Conservation (phyloP, 2,329 filamentous ascomycete species). For the Fusarium sororula region DNA sequence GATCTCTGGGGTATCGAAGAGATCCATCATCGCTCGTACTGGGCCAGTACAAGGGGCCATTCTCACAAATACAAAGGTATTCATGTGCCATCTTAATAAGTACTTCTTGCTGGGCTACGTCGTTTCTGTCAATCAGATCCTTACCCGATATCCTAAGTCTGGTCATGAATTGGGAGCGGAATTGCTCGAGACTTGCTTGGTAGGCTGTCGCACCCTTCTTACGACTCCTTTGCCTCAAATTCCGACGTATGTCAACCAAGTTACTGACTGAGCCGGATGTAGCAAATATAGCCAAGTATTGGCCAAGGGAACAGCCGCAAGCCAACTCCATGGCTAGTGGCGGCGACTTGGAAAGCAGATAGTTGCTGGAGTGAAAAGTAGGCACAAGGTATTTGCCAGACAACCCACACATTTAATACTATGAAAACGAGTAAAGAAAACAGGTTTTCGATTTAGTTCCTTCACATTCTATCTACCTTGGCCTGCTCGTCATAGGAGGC, state of each 20-base stretch:
- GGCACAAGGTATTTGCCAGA: neutral
- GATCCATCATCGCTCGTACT: neutral
- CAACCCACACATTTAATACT: neutral
- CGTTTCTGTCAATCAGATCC: neutral
- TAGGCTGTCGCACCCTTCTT: neutral
- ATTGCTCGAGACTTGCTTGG: neutral
- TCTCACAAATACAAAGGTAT: neutral
- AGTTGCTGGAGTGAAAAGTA: neutral
- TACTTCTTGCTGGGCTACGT: neutral
- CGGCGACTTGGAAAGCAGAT: neutral
- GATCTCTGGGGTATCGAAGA: neutral
- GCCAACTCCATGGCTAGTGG: neutral
- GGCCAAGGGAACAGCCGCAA: constrained; percentile 4
- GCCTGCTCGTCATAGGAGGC: neutral
- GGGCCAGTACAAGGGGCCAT: constrained; percentile 1
- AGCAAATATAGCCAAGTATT: neutral
- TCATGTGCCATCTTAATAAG: constrained; percentile 10
- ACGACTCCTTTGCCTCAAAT: neutral
- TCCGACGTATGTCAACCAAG: neutral
- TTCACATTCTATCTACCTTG: neutral
- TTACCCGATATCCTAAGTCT: neutral
- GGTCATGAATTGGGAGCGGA: neutral
- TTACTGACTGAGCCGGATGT: neutral
- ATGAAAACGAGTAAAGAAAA: fast-evolving
- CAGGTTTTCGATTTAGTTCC: neutral